Conservation (phyloP, 2,329 filamentous ascomycete species). For the Zymoseptoria tritici region DNA sequence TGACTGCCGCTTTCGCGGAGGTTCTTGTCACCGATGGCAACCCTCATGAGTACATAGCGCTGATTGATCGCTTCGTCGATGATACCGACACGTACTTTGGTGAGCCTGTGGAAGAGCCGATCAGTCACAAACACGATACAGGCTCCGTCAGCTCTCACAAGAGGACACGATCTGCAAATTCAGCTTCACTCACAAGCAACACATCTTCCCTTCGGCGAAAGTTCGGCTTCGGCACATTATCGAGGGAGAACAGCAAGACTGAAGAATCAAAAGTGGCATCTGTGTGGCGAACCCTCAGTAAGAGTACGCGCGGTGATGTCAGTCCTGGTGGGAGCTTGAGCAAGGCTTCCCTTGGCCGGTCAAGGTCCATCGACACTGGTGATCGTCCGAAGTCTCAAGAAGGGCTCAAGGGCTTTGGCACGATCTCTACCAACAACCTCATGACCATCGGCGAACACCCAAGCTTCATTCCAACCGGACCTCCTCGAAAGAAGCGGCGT, state of each 20-base stretch:
- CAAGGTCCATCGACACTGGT: slow-evolving; percentile 68
- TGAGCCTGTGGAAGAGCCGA: slow-evolving; percentile 38
- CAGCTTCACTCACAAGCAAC: slow-evolving; percentile 75
- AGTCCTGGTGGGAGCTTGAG: slow-evolving; percentile 58
- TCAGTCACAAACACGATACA: slow-evolving; percentile 16
- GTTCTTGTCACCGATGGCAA: slow-evolving; percentile 70
- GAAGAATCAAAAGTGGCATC: slow-evolving; percentile 64
- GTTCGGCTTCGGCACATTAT: slow-evolving; percentile 66
- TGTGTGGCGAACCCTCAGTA: slow-evolving; percentile 83
- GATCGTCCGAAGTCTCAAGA: slow-evolving; percentile 51
- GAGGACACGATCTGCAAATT: slow-evolving; percentile 54
- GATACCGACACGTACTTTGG: slow-evolving; percentile 87
- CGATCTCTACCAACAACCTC: slow-evolving; percentile 28
- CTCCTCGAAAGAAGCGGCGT: slow-evolving; percentile 69
- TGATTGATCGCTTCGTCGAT: slow-evolving; percentile 81
- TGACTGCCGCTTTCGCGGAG: slow-evolving; percentile 85
- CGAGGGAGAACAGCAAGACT: slow-evolving; percentile 71
- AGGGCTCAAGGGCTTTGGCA: slow-evolving; percentile 33
- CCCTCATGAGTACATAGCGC: slow-evolving; percentile 75
- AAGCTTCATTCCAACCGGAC: slow-evolving; percentile 38
- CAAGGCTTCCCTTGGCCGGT: slow-evolving; percentile 59
- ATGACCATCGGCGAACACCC: slow-evolving; percentile 45
- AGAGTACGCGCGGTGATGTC: slow-evolving; percentile 56
- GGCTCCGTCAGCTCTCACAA: slow-evolving; percentile 31
- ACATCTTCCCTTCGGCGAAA: slow-evolving; percentile 77